Percentiles rank a stretch among this genome's conserved stretches.
These are phyloP conservation scores for Gamarada debralockiae DNA, from an alignment of 495 filamentous ascomycete species.

Conservation along the genomic window DNA sequence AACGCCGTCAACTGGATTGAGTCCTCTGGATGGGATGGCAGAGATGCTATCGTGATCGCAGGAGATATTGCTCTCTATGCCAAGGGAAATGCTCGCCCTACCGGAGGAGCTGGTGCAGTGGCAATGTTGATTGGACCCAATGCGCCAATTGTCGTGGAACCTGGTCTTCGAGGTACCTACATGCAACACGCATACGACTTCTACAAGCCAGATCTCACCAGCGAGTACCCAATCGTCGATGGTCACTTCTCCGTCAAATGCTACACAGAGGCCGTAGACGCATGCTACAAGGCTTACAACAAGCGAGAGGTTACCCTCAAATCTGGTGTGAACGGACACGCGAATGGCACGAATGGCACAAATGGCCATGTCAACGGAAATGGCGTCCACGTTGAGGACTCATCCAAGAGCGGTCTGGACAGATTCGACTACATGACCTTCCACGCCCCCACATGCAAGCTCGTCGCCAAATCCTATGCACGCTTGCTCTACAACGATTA, in stretches of 20 bases:
- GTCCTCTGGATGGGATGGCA: conserved; percentile 96
- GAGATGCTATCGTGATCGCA: conserved; percentile 87
- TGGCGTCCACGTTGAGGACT: conserved; percentile 38
- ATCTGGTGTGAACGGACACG: conserved; percentile 40
- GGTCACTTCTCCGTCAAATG: conserved; percentile 93
- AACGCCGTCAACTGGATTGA: conserved; percentile 98
- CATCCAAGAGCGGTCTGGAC: conserved; percentile 68
- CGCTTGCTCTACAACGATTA: conserved; percentile 97
- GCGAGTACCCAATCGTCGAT: conserved; percentile 96
- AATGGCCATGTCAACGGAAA: conserved; percentile 56
- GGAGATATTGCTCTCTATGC: conserved; percentile 98
- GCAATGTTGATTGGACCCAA: conserved; percentile 93
- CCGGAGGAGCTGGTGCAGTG: conserved; percentile 91
- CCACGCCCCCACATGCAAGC: conserved; percentile 97
- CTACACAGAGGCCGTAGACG: conserved; percentile 94
- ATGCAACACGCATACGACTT: conserved; percentile 97
- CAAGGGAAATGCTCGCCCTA: conserved; percentile 92
- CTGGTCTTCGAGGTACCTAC: conserved; percentile 88
- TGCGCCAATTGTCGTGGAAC: conserved; percentile 86
- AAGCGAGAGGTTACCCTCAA: conserved; percentile 74
- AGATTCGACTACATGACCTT: conserved; percentile 95
- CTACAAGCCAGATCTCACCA: conserved; percentile 97
- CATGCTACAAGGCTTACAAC: conserved; percentile 93
- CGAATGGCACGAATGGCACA: too few relatives aligned
- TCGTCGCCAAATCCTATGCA: conserved; percentile 91